A percentile compares a stretch with the other conserved stretches of the same genome.
Evolutionary conservation across 2,329 filamentous ascomycete species (phyloP).

Genomic region (Colletotrichum cereale): DNA sequence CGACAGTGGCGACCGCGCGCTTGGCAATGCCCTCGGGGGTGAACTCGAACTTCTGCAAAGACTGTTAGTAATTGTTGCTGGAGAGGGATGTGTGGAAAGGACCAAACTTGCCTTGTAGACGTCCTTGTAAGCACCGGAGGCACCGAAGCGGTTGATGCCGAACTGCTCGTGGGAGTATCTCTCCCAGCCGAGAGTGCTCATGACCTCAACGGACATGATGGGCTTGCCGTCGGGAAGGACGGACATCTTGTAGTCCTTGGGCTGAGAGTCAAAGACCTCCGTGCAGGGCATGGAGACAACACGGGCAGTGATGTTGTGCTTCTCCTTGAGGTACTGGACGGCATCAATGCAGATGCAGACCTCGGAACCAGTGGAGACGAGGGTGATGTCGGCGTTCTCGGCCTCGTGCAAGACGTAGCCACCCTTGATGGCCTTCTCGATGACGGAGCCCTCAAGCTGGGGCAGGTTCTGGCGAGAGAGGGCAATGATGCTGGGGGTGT

Average conservation of each 20-base stretch:
- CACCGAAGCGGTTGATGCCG: slow-evolving; percentile 98
- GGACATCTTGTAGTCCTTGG: slow-evolving; percentile 93
- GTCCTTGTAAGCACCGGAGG: slow-evolving; percentile 96
- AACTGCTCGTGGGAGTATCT: slow-evolving; percentile 99
- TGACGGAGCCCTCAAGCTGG: slow-evolving; percentile 92
- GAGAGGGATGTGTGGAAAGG: not conserved
- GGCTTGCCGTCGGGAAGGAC: slow-evolving; percentile 96
- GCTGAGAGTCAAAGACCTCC: slow-evolving; percentile 94
- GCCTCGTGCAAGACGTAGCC: slow-evolving; percentile 92
- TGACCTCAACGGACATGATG: slow-evolving; percentile 92
- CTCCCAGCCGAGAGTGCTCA: slow-evolving; percentile 98
- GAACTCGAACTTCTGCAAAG: slow-evolving; percentile 94
- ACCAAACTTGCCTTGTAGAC: slow-evolving; percentile 83
- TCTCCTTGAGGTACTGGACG: slow-evolving; percentile 89
- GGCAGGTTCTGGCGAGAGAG: slow-evolving; percentile 98
- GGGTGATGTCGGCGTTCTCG: slow-evolving; percentile 85
- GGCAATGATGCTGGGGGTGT: slow-evolving; percentile 92
- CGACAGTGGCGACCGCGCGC: slow-evolving; percentile 89
- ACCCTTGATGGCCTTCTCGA: slow-evolving; percentile 93
- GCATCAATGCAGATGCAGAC: slow-evolving; percentile 94
- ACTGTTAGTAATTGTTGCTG: slow-evolving; percentile 51
- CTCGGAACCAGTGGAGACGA: slow-evolving; percentile 96
- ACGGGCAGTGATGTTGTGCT: slow-evolving; percentile 88
- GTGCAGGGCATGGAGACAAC: slow-evolving; percentile 97
- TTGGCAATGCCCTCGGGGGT: slow-evolving; percentile 96